Evolutionary conservation across 805 yeast species (phyloP).

Genomic region (Ogataea siamensis): DNA sequence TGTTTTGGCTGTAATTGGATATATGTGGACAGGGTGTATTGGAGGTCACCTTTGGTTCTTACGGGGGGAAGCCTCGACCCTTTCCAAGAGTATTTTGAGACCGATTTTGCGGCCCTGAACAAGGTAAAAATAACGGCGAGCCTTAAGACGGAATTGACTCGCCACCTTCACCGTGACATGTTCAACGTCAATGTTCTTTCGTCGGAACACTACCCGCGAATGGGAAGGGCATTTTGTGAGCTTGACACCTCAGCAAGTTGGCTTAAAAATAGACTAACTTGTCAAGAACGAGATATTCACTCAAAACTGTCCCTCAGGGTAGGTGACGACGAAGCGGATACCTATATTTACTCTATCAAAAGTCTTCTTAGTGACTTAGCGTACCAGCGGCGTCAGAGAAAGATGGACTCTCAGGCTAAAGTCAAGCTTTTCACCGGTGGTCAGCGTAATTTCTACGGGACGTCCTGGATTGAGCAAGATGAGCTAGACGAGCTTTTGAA

Average conservation of each 20-base stretch:
- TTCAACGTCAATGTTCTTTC: slow-evolving; percentile 31
- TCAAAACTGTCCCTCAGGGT: slow-evolving; percentile 29
- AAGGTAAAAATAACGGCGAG: slow-evolving; percentile 30
- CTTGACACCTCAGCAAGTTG: slow-evolving; percentile 63
- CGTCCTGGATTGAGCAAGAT: slow-evolving; percentile 43
- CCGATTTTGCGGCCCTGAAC: slow-evolving; percentile 26
- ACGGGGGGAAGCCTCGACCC: slow-evolving; percentile 7
- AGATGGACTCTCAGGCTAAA: slow-evolving; percentile 32
- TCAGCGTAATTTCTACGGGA: slow-evolving; percentile 23
- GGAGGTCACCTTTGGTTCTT: slow-evolving; percentile 52
- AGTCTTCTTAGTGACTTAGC: slow-evolving; percentile 59
- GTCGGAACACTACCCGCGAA: slow-evolving; percentile 41
- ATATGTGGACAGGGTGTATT: slow-evolving; percentile 42
- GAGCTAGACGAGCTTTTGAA: slow-evolving; percentile 37
- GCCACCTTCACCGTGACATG: slow-evolving; percentile 12
- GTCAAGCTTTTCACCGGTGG: slow-evolving; percentile 28
- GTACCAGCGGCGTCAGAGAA: slow-evolving; percentile 45
- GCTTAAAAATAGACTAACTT: slow-evolving; percentile 53
- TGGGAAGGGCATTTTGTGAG: slow-evolving; percentile 66
- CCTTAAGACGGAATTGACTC: slow-evolving; percentile 34
- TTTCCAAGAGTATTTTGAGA: slow-evolving; percentile 26
- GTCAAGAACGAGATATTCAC: slow-evolving; percentile 49
- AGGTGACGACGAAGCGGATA: slow-evolving; percentile 7
- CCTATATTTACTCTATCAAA: slow-evolving; percentile 46
- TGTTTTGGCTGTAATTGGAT: slow-evolving; percentile 84